phyloP scores from a whole-genome alignment of 257 asterid genomes.

The Apocynum venetum region DNA sequence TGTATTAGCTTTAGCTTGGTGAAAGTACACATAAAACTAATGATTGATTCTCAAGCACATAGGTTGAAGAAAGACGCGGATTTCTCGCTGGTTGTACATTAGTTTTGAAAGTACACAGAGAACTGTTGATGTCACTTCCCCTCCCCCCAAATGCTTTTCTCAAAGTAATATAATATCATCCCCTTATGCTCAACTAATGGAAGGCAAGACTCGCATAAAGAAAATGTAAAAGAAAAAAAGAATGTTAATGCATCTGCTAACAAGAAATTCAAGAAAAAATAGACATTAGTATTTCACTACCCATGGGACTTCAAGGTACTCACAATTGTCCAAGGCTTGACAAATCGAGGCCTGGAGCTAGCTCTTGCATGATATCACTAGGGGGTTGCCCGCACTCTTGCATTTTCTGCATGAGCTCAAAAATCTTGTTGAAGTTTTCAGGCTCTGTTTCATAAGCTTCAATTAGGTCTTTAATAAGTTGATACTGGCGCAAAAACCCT shows the following conservation, averaged over 20 bases:
- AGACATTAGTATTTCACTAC: background rate
- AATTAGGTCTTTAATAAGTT: constrained; percentile 64
- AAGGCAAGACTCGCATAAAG: background rate
- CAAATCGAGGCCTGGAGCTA: constrained; percentile 85
- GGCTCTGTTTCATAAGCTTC: constrained; percentile 73
- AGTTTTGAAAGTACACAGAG: background rate
- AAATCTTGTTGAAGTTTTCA: constrained; percentile 81
- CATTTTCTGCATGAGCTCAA: constrained; percentile 99
- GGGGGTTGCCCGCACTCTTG: constrained; percentile 99
- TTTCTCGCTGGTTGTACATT: background rate
- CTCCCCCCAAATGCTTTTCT: background rate
- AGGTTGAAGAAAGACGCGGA: background rate
- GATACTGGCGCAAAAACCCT: constrained; percentile 57
- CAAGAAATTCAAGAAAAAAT: background rate
- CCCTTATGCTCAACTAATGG: background rate
- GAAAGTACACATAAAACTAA: background rate
- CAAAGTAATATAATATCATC: background rate
- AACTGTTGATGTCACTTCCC: background rate
- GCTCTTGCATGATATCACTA: constrained; percentile 78
- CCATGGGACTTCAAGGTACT: constrained; percentile 23
- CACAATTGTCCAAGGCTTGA: constrained; percentile 77
- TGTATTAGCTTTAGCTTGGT: constrained; percentile 1
- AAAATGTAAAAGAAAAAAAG: background rate
- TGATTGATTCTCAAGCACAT: background rate
- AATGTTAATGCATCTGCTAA: background rate